These are phyloP conservation scores for Sporothrix globosa DNA, from an alignment of 2,329 filamentous ascomycete species.

Conservation along the genomic window DNA sequence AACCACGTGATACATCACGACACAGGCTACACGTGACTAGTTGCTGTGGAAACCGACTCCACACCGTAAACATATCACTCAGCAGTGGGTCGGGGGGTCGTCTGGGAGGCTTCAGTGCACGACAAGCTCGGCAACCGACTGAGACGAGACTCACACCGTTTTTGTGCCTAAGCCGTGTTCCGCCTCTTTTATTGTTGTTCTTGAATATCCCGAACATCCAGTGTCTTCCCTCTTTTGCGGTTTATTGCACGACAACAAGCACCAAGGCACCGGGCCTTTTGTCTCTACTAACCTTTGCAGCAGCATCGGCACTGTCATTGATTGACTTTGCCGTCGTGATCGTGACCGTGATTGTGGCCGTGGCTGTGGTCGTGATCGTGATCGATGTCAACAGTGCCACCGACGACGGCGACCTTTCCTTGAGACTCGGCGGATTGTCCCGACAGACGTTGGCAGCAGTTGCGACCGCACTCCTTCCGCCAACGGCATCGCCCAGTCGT, in stretches of 20 bases:
- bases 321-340: not conserved
- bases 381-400: constrained; percentile 1
- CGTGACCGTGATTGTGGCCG: not conserved
- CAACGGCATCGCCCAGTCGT: not conserved
- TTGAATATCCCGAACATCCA: not conserved
- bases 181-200: constrained; percentile 13
- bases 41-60: constrained; percentile 31
- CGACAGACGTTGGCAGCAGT: not conserved
- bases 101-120: constrained; percentile 19
- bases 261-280: constrained; percentile 9
- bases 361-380: not conserved
- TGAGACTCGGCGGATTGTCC: not conserved
- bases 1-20: not conserved
- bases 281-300: constrained; percentile 22
- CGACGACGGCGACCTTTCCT: not conserved
- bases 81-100: constrained; percentile 16
- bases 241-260: constrained; percentile 20
- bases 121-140: constrained; percentile 26
- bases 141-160: constrained; percentile 27
- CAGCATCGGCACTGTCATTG: not conserved
- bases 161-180: constrained; percentile 12
- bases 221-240: not conserved
- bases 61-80: constrained; percentile 33
- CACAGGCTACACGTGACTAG: not conserved
- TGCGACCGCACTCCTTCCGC: not conserved